Evolutionary conservation across 2,329 filamentous ascomycete species (phyloP).

Genomic region (Trichocomaceae sp.): DNA sequence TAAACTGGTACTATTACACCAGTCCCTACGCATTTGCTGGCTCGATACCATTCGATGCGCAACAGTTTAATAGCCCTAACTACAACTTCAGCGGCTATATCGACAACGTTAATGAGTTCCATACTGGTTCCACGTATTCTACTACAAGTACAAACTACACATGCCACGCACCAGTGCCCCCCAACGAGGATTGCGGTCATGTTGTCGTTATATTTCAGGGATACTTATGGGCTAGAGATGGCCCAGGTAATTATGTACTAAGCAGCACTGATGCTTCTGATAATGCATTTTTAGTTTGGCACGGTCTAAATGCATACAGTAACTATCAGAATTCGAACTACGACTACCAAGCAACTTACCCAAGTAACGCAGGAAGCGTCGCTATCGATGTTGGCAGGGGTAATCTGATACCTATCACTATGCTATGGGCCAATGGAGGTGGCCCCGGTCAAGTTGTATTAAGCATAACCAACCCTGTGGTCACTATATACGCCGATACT

Average conservation of each 20-base stretch:
- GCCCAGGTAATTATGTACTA: constrained; percentile 3
- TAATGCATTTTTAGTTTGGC: constrained; percentile 8
- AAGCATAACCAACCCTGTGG: constrained; percentile 1
- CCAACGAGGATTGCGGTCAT: not conserved
- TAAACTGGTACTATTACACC: constrained; percentile 10
- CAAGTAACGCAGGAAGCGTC: not conserved
- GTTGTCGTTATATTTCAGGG: constrained; percentile 4
- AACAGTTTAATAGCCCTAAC: constrained; percentile 4
- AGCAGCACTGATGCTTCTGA: not conserved
- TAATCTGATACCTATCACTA: constrained; percentile 1
- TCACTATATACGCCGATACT: not conserved
- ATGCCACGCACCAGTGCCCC: not conserved
- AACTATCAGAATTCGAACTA: constrained; percentile 9
- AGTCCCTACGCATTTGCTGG: not conserved
- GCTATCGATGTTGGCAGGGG: not conserved
- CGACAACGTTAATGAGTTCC: constrained; percentile 2
- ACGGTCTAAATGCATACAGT: constrained; percentile 7
- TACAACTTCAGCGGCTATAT: constrained; percentile 9
- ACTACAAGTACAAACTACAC: not conserved
- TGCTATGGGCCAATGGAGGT: constrained; percentile 5
- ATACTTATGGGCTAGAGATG: constrained; percentile 5
- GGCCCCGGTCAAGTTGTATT: not conserved
- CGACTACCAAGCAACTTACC: constrained; percentile 2
- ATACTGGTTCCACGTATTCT: not conserved
- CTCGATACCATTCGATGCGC: not conserved